A percentile compares a stretch with the other conserved stretches of the same genome.
Conservation (phyloP, 331 rosid genomes). For the Stylosanthes scabra region DNA sequence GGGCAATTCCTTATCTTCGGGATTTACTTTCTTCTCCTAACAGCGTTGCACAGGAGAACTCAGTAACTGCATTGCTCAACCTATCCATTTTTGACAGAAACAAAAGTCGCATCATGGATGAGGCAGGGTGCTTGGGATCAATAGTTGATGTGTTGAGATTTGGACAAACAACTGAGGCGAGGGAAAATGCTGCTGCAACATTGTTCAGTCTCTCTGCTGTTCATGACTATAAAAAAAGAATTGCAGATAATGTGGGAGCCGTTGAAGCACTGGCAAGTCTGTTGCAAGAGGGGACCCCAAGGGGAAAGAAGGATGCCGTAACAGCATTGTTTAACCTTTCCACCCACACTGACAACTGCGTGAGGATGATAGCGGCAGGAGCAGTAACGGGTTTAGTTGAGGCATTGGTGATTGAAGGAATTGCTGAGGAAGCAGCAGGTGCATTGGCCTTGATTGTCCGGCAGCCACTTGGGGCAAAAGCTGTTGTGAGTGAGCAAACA, state of each 20-base stretch:
- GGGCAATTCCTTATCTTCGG: constrained; percentile 81
- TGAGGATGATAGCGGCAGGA: constrained; percentile 70
- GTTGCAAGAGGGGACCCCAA: constrained; percentile 70
- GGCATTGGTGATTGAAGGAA: constrained; percentile 76
- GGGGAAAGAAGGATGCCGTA: constrained; percentile 93
- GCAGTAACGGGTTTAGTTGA: constrained; percentile 73
- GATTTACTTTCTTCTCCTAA: constrained; percentile 62
- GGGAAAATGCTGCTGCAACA: constrained; percentile 96
- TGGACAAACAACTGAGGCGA: constrained; percentile 80
- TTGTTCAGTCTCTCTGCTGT: constrained; percentile 89
- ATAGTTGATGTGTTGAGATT: constrained; percentile 71
- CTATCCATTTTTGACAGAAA: constrained; percentile 78
- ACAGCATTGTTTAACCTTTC: constrained; percentile 83
- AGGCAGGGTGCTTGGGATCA: constrained; percentile 74
- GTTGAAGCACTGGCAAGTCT: constrained; percentile 78
- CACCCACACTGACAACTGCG: constrained; percentile 75
- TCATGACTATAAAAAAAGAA: constrained; percentile 79
- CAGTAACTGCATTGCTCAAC: constrained; percentile 89
- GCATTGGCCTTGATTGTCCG: constrained; percentile 84
- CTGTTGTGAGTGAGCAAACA: constrained; percentile 64
- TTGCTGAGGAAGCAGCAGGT: constrained; percentile 90
- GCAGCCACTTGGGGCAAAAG: constrained; percentile 71
- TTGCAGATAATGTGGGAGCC: constrained; percentile 74
- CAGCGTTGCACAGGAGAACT: constrained; percentile 80
- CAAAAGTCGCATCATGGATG: constrained; percentile 78